Conservation (phyloP, 2,329 filamentous ascomycete species). For the Periglandula ipomoeae region DNA sequence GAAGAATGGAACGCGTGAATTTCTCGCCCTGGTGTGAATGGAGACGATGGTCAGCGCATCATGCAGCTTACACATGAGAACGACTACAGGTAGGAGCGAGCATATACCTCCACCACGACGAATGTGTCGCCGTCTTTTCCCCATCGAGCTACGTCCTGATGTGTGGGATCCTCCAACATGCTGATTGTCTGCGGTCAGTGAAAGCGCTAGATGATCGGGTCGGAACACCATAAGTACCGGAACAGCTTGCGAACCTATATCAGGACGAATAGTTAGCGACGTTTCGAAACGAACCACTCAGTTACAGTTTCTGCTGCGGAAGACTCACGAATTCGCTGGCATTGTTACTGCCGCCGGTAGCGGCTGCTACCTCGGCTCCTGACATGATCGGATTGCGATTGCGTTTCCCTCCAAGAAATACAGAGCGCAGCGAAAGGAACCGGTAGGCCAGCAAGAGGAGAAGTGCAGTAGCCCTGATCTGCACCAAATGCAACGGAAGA, state of each 20-base stretch:
- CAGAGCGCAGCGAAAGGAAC: background rate
- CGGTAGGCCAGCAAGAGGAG: background rate
- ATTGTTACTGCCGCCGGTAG: constrained; percentile 53
- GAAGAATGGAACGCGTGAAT: constrained; percentile 93
- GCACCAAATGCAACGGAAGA: background rate
- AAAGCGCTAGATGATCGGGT: background rate
- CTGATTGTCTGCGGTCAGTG: constrained; percentile 14
- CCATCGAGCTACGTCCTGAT: constrained; percentile 91
- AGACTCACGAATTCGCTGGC: constrained; percentile 89
- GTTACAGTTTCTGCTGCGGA: background rate
- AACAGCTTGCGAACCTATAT: constrained; percentile 90
- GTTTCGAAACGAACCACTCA: background rate
- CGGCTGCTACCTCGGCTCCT: constrained; percentile 21
- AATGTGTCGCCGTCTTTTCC: constrained; percentile 92
- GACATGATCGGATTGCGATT: constrained; percentile 19
- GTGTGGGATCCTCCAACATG: constrained; percentile 93
- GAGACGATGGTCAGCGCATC: constrained; percentile 8
- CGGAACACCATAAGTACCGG: constrained; percentile 53
- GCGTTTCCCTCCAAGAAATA: background rate
- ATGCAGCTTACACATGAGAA: too few species aligned
- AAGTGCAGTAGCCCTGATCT: background rate
- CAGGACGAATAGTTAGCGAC: background rate
- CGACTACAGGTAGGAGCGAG: too few species aligned
- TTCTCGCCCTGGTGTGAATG: constrained; percentile 70
- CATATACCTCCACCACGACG: constrained; percentile 79